A percentile compares a stretch with the other conserved stretches of the same genome.
phyloP scores from a whole-genome alignment of 1,284 basidiomycete species.

The Rhizopogon parksii region DNA sequence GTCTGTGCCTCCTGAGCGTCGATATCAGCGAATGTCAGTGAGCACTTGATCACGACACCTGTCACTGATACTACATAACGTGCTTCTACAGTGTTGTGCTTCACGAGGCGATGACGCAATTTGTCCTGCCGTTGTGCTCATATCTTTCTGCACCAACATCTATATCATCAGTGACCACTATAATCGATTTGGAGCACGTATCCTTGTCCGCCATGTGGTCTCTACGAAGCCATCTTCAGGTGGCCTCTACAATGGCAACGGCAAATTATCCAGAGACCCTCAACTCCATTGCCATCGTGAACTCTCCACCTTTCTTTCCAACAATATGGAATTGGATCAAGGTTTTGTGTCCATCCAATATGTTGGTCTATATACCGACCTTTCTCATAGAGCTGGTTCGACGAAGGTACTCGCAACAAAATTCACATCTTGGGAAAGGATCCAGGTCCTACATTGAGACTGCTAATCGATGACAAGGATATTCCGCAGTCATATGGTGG shows the following conservation, averaged over 20 bases:
- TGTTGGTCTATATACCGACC: background rate
- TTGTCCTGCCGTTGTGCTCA: slow-evolving; percentile 59
- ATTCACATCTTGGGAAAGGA: slow-evolving; percentile 61
- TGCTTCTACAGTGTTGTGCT: slow-evolving; percentile 39
- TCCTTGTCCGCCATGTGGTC: slow-evolving; percentile 61
- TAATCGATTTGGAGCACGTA: slow-evolving; percentile 63
- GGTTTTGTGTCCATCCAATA: slow-evolving; percentile 29
- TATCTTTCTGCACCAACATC: slow-evolving; percentile 51
- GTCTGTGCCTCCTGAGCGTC: slow-evolving; percentile 42
- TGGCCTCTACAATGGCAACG: slow-evolving; percentile 65
- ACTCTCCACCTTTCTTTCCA: slow-evolving; percentile 70
- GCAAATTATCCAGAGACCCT: slow-evolving; percentile 77
- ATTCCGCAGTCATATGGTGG: slow-evolving; percentile 66
- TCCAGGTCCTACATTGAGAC: slow-evolving; percentile 41
- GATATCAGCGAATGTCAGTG: slow-evolving; percentile 68
- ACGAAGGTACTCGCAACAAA: slow-evolving; percentile 66
- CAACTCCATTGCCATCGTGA: slow-evolving; percentile 58
- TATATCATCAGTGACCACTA: slow-evolving; percentile 59
- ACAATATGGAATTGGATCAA: slow-evolving; percentile 77
- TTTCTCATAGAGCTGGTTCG: slow-evolving; percentile 57
- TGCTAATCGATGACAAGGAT: slow-evolving; percentile 47
- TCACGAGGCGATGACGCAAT: slow-evolving; percentile 61
- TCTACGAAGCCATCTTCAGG: slow-evolving; percentile 62
- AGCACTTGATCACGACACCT: background rate
- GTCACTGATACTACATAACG: slow-evolving; percentile 2